Base-by-base conservation (phyloP, 2,329 filamentous ascomycete genomes). In the Alternaria tenuissima region DNA sequence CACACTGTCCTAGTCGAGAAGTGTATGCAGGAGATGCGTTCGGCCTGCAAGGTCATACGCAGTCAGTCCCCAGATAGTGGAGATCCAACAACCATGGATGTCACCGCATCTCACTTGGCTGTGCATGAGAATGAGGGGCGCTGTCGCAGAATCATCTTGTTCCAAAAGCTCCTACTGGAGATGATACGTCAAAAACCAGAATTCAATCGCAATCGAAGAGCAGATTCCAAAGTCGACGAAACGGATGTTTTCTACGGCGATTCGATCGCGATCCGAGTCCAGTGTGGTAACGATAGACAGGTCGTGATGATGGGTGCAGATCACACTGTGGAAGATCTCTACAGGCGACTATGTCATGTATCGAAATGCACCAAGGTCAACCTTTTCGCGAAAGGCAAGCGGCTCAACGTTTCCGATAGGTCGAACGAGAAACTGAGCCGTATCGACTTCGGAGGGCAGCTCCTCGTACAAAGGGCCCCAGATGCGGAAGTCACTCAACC, bases 301-400 rank as follows among this genome's bases (percentile, higher is more conserved):
- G 81, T 83, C 1, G 78, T 95, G 30, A 81, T 81, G 28, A 89
- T 95, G 66, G 91, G 91, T 1, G 85, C 86, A 44, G 83, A 87
- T 26, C 92, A 94, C 58, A 95, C 91, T 0, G 85, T 87, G 7
- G 85, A 86, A 1, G 89, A 91, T 42, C 81, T 96, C 5, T 83
- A 91, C 30, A 87, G 88, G 18, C 88, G 85, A 58, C 78, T 96
- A 41, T 84, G 86, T 32, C 84, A 88, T 61, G 86, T 85, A 16
- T 94, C 91, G 0, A 90, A 91, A 0, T 95, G 94, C 72, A 86
- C 88, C 5, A 92, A 91, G 68, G 91, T 93, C 68, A 88, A 87
- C 4, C 82, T 92, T 1, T 94, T 93, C 73, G 89, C 88, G 64
- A 85, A 86, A 16, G 92, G 92, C 1, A 84, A 85, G 55, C 83